Evolutionary conservation across 2,329 filamentous ascomycete species (phyloP).

Genomic region (Rosellinia necatrix): DNA sequence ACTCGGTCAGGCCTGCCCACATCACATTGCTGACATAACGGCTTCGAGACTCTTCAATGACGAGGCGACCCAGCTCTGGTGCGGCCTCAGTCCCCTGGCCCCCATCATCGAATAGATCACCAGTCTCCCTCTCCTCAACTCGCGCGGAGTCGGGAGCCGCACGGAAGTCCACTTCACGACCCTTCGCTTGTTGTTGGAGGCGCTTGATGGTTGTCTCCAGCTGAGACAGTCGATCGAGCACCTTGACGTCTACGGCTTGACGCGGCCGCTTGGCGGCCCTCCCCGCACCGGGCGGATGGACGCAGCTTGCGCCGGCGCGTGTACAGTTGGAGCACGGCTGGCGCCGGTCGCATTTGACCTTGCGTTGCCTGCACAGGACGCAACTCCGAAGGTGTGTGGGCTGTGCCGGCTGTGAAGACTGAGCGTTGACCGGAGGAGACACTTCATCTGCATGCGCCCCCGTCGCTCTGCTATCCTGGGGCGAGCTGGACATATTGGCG

Average conservation of each 20-base stretch:
- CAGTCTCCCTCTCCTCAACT: not conserved
- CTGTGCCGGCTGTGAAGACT: constrained; percentile 8
- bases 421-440: not conserved
- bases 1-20: constrained; percentile 39
- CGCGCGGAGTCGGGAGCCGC: not conserved
- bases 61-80: constrained; percentile 23
- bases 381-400: constrained; percentile 28
- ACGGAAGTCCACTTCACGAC: constrained; percentile 4
- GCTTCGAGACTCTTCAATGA: constrained; percentile 29
- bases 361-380: constrained; percentile 30
- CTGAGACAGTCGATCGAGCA: constrained; percentile 28
- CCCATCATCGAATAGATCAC: not conserved
- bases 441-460: not conserved
- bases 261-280: constrained; percentile 29
- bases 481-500: constrained; percentile 11
- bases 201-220: constrained; percentile 28
- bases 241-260: constrained; percentile 22
- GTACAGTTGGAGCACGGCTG: constrained; percentile 31
- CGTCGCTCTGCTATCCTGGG: not conserved
- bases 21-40: constrained; percentile 34
- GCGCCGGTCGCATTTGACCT: constrained; percentile 32
- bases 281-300: constrained; percentile 27
- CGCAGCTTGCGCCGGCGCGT: constrained; percentile 20
- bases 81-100: not conserved
- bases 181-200: constrained; percentile 24